Conservation (phyloP, 2,329 filamentous ascomycete genomes). For the Colletotrichum liaoningense region DNA sequence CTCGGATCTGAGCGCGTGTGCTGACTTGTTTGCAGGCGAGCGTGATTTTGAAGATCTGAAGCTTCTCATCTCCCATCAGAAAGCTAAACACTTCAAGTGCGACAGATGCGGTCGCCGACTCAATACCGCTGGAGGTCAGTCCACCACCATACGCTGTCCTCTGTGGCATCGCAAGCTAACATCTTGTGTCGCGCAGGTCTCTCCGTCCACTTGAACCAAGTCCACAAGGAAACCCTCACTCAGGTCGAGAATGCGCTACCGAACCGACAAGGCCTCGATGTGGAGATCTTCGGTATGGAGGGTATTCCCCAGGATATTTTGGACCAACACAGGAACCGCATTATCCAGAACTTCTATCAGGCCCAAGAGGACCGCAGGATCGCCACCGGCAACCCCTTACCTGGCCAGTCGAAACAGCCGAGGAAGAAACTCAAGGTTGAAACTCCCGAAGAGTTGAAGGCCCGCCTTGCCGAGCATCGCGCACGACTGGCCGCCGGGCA, state of each 20-base stretch:
- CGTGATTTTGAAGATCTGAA: constrained; percentile 98
- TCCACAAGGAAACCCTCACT: constrained; percentile 92
- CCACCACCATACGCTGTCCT: neutral
- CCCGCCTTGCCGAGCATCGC: constrained; percentile 81
- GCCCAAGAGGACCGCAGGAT: constrained; percentile 85
- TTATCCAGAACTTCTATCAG: constrained; percentile 87
- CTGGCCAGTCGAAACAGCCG: constrained; percentile 74
- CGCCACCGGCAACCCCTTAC: constrained; percentile 84
- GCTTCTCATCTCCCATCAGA: constrained; percentile 96
- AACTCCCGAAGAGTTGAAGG: constrained; percentile 81
- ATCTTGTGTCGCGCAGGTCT: constrained; percentile 70
- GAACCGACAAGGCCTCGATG: constrained; percentile 85
- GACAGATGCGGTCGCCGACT: constrained; percentile 87
- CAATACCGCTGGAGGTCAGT: constrained; percentile 92
- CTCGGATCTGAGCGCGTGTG: neutral
- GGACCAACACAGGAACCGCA: constrained; percentile 85
- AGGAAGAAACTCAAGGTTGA: constrained; percentile 81
- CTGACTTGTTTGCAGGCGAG: constrained; percentile 67
- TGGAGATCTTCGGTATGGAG: constrained; percentile 99
- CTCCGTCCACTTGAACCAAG: constrained; percentile 96
- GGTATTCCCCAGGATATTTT: constrained; percentile 90
- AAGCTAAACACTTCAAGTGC: constrained; percentile 99
- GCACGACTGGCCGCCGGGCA: constrained; percentile 73
- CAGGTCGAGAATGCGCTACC: constrained; percentile 93
- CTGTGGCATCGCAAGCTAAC: constrained; percentile 17